Evolutionary conservation across 2,329 filamentous ascomycete species (phyloP), one percentile per base, ranked within the genome.

Genomic region (Aureobasidium zeae): DNA sequence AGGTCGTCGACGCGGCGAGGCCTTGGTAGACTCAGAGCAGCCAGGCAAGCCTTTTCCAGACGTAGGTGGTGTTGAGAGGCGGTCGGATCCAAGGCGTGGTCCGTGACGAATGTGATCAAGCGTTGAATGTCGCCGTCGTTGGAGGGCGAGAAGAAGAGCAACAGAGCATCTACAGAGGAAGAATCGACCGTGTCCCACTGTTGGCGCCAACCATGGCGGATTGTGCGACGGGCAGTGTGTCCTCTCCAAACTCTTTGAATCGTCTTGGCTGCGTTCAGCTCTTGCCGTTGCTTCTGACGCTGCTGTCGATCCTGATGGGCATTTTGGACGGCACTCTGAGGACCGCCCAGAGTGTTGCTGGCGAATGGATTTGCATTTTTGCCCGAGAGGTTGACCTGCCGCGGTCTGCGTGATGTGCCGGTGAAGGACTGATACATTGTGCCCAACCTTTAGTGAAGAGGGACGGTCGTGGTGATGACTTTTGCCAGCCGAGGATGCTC

Each of bases 381-480:
- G 50, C 87, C 91, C 52, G 86, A 91, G 49, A 98, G 80, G 65
- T 96, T 95, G 60, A 96, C 86, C 62, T 95, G 88, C 52, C 91
- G 81, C 49, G 83, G 81, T 53, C 85, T 83, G 57, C 86, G 81
- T 55, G 86, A 85, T 64, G 69, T 85, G 54, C 91, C 91, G 17
- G 85, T 91, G 67, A 98, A 98, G 43, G 83, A 87, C 49, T 83
- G 81, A 67, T 91, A 93, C 89, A 95, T 95, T 10, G 34, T 20
- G 22, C 11, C 22, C 22, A 25, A 25, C 11, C 6, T 25, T 25
- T 25, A 25, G 22, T 25, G 22, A 6, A 25, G 22, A 6, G 22
- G 22, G 22, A 25, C 11, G 11, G 22, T 25, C 6, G 11, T 11
- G 11, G 22, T 25, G 22, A 25, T 6, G 22, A 25, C 6, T 25